Evolutionary conservation across 805 yeast genomes (phyloP).

Genomic region (Wickerhamiella qilinensis): DNA sequence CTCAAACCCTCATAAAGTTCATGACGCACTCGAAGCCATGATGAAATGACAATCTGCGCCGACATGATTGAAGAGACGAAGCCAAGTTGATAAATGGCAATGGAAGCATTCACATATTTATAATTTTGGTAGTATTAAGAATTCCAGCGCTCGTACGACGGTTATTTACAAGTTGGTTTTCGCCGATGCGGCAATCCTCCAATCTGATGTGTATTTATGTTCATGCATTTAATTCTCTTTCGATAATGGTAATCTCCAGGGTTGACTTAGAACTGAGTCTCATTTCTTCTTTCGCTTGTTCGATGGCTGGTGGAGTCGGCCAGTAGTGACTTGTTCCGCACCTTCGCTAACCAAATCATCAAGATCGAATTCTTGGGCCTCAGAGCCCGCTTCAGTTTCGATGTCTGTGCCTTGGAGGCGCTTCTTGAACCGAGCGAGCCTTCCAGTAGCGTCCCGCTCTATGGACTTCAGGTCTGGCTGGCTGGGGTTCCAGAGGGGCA

Average conservation of each 20-base stretch:
- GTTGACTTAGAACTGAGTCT: no score
- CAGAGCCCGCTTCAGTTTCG: not conserved
- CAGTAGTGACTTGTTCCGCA: constrained; percentile 15
- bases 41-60: no score
- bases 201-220: no score
- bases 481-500: constrained; percentile 76
- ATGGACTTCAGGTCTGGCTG: constrained; percentile 57
- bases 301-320: constrained; percentile 9
- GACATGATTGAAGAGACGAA: no score
- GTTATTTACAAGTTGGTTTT: no score
- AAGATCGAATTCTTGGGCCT: constrained; percentile 8
- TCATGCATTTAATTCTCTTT: no score
- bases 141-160: no score
- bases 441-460: constrained; percentile 76
- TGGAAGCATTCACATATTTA: no score
- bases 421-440: constrained; percentile 30
- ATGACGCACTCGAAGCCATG: constrained; percentile 10
- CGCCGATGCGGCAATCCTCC: no score
- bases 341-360: constrained; percentile 15
- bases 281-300: constrained; percentile 11
- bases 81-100: no score
- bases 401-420: constrained; percentile 18
- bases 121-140: no score
- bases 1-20: constrained; percentile 11
- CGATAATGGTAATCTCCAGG: no score